Evolutionary conservation across 1,284 basidiomycete species (phyloP).

Genomic region (Cutaneotrichosporon sp.): DNA sequence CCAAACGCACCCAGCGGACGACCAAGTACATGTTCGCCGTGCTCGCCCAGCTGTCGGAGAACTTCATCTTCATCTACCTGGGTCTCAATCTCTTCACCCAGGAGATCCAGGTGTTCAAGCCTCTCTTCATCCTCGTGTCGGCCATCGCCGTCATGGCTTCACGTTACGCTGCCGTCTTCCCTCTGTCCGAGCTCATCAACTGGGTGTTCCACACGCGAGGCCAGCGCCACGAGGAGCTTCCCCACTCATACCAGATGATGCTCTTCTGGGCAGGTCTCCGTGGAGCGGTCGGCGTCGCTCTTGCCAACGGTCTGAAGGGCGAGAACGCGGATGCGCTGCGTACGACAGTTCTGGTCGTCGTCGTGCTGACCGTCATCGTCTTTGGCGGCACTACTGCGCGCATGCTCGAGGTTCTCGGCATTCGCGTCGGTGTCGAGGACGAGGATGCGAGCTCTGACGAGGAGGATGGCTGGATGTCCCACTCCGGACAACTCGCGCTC

Average conservation of each 20-base stretch:
- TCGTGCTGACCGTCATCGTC: slow-evolving; percentile 90
- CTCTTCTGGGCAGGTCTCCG: slow-evolving; percentile 97
- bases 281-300: slow-evolving; percentile 94
- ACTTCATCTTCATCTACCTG: slow-evolving; percentile 99
- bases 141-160: slow-evolving; percentile 87
- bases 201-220: slow-evolving; percentile 80
- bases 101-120: slow-evolving; percentile 87
- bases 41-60: slow-evolving; percentile 91
- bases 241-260: slow-evolving; percentile 98
- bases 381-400: slow-evolving; percentile 96
- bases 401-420: slow-evolving; percentile 97
- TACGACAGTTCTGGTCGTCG: slow-evolving; percentile 92
- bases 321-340: slow-evolving; percentile 86
- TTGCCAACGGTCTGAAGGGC: slow-evolving; percentile 93
- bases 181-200: slow-evolving; percentile 94
- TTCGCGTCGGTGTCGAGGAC: slow-evolving; percentile 92
- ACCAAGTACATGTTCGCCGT: slow-evolving; percentile 95
- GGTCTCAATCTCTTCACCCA: slow-evolving; percentile 93
- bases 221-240: slow-evolving; percentile 80
- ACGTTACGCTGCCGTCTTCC: slow-evolving; percentile 94
- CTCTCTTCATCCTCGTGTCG: slow-evolving; percentile 88
- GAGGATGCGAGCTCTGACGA: slow-evolving; percentile 78
- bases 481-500: slow-evolving; percentile 45
- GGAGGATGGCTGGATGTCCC: slow-evolving; percentile 56
- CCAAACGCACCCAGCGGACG: slow-evolving; percentile 85